Base-by-base conservation (phyloP, 164 flowering plant species). In the Akebia trifoliata region DNA sequence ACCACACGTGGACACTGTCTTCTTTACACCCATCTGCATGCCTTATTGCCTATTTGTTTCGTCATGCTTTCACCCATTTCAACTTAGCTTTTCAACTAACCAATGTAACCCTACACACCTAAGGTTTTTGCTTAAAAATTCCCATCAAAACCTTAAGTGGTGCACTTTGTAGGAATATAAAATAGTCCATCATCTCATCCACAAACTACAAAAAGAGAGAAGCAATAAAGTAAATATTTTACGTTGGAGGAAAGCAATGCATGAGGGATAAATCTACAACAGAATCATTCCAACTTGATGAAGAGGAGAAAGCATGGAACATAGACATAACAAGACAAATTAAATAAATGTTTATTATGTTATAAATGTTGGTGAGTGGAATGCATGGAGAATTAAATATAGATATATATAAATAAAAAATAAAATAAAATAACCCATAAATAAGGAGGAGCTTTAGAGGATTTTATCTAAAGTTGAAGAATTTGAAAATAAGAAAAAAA, bases 201-300 rank as follows among this genome's bases (percentile, higher is more conserved):
- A 60, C 61, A 56, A 60, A 45, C 25, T 20, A n/a, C 32, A 53
- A 11, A 18, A 43, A 11, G 8, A 12, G 25, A 17, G 44, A 43
- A 11, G 29, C 47, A 12, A 66, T 25, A 25, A 60, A 39, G 24
- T 8, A 26, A 34, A 22, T 56, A 59, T 64, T 72, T 78, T 73
- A 78, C 81, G 80, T 78, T 35, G 73, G 64, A 64, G 65, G 69
- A 76, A 78, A 76, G 84, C 78, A 78, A 73, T 83, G 88, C 83
- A 83, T 80, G 84, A 74, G 55, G 43, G 45, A 56, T 48, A 17
- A 54, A 70, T 78, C 70, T 58, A 43, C 70, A 76, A 63, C 71
- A 63, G 78, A 76, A 77, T 80, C 73, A 79, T 79, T 59, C 66
- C 60, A 36, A 68, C 62, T 61, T 38, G 70, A 57, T 67, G 76